Conservation (phyloP, 2,329 filamentous ascomycete genomes). For the Helotiales sp. region DNA sequence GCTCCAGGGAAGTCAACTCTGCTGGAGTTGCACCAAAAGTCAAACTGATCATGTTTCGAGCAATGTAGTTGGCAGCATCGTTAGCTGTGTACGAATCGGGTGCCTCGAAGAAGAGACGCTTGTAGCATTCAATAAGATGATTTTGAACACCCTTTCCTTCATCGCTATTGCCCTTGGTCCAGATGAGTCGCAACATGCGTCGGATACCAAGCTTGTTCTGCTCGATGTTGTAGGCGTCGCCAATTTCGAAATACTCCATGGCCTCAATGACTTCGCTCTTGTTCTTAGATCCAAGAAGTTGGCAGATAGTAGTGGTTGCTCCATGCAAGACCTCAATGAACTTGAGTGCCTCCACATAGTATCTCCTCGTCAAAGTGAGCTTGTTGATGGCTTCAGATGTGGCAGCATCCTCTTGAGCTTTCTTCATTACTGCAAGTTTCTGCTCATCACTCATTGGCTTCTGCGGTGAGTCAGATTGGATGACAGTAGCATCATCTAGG, state of each 20-base stretch:
- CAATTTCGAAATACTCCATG: constrained; percentile 96
- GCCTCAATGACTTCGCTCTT: constrained; percentile 99
- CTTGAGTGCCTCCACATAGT: constrained; percentile 89
- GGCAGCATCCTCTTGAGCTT: constrained; percentile 83
- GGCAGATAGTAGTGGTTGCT: constrained; percentile 79
- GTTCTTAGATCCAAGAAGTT: constrained; percentile 90
- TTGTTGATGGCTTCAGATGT: constrained; percentile 88
- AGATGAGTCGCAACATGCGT: constrained; percentile 94
- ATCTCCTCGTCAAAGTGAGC: constrained; percentile 84
- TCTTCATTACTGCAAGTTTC: constrained; percentile 73
- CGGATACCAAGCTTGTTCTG: constrained; percentile 91
- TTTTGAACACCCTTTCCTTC: constrained; percentile 98
- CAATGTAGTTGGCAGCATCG: constrained; percentile 93
- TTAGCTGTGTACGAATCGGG: constrained; percentile 87
- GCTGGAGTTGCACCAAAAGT: constrained; percentile 95
- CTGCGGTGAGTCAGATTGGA: constrained; percentile 67
- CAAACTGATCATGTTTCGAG: constrained; percentile 97
- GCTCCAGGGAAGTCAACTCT: constrained; percentile 92
- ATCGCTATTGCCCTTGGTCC: constrained; percentile 99
- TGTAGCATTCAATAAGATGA: constrained; percentile 96
- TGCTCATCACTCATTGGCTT: constrained; percentile 83
- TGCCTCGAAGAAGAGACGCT: constrained; percentile 92
- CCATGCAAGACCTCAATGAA: constrained; percentile 93
- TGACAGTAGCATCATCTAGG: constrained; percentile 85
- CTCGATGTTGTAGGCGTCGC: constrained; percentile 95